Base-by-base conservation (phyloP, 179 eudicot genomes). In the Silene noctiflora region DNA sequence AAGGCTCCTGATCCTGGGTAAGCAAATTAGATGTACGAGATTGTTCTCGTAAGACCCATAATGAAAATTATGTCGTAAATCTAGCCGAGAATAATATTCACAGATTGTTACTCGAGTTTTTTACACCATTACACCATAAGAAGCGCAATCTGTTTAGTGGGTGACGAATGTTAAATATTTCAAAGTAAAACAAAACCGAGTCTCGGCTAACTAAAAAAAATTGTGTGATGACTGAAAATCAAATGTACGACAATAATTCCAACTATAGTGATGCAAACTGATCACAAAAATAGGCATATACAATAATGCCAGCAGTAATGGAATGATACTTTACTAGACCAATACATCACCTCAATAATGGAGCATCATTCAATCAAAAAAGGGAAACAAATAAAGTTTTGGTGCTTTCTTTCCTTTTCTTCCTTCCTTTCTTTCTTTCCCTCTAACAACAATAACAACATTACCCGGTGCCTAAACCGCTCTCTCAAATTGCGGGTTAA, bases 341-440 rank as follows among this genome's bases (percentile, higher is more conserved):
- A 35, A 72, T 67, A 72, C 72, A 72, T 72, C 58, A 53, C 66
- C 76, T 65, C 76, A 78, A 78, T 78, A 72, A 78, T 78, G 72
- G 81, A 78, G 81, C 76, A 78, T 78, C 70, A 72, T 78, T 78
- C 55, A 78, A 72, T 72, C 75, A 68, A 69, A 53, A 72, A 78
- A 78, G 48, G 48, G 63, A 55, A 55, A 72, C 24, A 39, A 46
- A 35, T 21, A 64, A 72, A 76, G 79, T 60, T 69, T 69, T 21
- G 61, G 29, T 71, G 44, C 77, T 62, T 62, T 74, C 12, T 39
- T 74, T 62, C n/a, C 58, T 51, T 51, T 51, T 12, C n/a, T 16
- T 3, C 16, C 4, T 12, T 51, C 4, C 21, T 69, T 19, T 13
- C 10, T 48, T 69, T 51, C 17, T 59, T n/a, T 56, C 7, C 22